Evolutionary conservation across 148 eudicot species (phyloP).

Genomic region (Amaranthus cruentus): DNA sequence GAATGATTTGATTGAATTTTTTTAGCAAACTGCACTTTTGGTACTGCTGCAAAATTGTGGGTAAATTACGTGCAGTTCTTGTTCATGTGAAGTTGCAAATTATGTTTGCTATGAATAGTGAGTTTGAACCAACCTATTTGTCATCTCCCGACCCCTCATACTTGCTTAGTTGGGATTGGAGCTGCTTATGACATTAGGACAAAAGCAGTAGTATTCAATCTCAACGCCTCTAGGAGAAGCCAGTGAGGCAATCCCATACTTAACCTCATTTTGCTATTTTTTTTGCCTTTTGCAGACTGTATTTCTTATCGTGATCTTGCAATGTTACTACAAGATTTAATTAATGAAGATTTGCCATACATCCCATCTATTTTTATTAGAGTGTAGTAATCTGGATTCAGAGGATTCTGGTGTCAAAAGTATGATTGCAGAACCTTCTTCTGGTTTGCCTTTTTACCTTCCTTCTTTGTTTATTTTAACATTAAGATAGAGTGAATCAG

Average conservation of each 20-base stretch:
- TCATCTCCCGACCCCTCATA: too few species aligned
- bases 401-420: conserved; percentile 13
- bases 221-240: neutral
- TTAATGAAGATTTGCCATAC: neutral
- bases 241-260: neutral
- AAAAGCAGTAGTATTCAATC: neutral
- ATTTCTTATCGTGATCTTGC: neutral
- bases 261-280: neutral
- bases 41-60: too few species aligned
- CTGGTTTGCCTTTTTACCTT: conserved; percentile 1
- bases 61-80: neutral
- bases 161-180: too few species aligned
- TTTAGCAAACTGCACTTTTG: neutral
- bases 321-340: neutral
- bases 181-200: too few species aligned
- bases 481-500: conserved; percentile 1
- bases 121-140: too few species aligned
- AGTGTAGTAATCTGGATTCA: neutral
- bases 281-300: neutral
- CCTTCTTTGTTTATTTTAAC: neutral
- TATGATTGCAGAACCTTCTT: conserved; percentile 19
- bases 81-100: neutral
- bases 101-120: too few species aligned
- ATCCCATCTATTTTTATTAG: neutral
- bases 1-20: too few species aligned